Evolutionary conservation across 495 filamentous ascomycete genomes (phyloP), one percentile per base, ranked within the genome.

Genomic region (Geoglossum glabrum): DNA sequence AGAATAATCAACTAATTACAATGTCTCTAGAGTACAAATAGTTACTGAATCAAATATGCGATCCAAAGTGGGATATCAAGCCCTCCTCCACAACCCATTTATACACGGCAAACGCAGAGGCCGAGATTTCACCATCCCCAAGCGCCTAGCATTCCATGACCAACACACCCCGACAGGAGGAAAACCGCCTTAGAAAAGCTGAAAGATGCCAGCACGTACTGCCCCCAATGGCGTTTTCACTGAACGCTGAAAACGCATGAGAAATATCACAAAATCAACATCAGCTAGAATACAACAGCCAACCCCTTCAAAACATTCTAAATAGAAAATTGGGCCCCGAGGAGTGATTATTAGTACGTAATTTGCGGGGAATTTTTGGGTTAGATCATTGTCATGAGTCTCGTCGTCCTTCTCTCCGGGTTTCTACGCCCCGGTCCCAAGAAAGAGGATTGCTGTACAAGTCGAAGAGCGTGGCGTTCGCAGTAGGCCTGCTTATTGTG

Each of bases 381-480:
- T 52, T 52, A 52, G 23, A 52, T 21, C 49, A 58, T 58, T 1
- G 40, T 49, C 56, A 58, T 58, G 19, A 58, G 45, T 54, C 34
- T 36, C 40, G 56, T 58, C 4, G 56, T 58, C 25, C 56, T 36
- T 33, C 56, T 25, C 43, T 58, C 56, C 13, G 56, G 56, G 26
- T 58, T 36, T 45, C 40, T 58, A 17, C 56, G 56, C 21, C 56
- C 56, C 3, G 56, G 43, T 17, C 56, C 64, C 66, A 36, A 68
- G 68, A 60, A 70, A 64, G 60, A 65, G 62, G 17, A 71, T 63
- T 58, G 23, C 64, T 69, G 79, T 64, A 72, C 70, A 17, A 83
- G 78, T 33, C 76, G 70, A 64, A 81, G 82, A 17, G 89, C 88
- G 67, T 98, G 88, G 38, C 81, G 78, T 66, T 96, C 90, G 67